A percentile compares a stretch with the other conserved stretches of the same genome.
Evolutionary conservation across 2,329 filamentous ascomycete species (phyloP).

Genomic region (Arthrobotrys sinensis): DNA sequence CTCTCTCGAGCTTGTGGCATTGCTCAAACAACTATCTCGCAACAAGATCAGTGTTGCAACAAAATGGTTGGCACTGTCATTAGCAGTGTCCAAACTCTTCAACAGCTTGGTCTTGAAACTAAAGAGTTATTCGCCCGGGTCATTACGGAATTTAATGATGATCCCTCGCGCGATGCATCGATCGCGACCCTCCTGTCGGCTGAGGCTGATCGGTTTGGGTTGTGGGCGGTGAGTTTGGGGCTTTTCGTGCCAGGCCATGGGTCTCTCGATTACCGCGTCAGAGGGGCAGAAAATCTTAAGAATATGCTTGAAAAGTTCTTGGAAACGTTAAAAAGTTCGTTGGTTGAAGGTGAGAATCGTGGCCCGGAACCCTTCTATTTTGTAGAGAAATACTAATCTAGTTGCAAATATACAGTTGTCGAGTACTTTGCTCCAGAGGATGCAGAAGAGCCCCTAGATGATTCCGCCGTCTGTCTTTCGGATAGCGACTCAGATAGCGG

Average conservation of each 20-base stretch:
- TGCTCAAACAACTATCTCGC: no score
- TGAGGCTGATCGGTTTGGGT: conserved; percentile 44
- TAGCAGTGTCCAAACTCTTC: not conserved
- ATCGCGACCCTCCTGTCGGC: conserved; percentile 27
- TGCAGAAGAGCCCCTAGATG: not conserved
- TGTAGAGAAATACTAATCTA: not conserved
- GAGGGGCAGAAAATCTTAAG: conserved; percentile 47
- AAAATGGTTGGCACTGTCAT: not conserved
- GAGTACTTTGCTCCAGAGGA: conserved; percentile 14
- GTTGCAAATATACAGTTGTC: conserved; percentile 9
- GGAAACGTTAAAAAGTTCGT: conserved; percentile 27
- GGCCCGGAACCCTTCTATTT: not conserved
- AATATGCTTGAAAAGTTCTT: conserved; percentile 29
- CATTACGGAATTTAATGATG: conserved; percentile 5
- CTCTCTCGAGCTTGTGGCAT: no score
- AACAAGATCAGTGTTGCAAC: not conserved
- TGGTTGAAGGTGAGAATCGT: conserved; percentile 30
- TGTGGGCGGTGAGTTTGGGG: conserved; percentile 53
- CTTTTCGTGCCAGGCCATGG: conserved; percentile 57
- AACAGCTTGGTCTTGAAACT: conserved; percentile 13
- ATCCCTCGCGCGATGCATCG: conserved; percentile 4
- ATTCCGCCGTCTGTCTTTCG: not conserved
- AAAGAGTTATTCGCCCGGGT: conserved; percentile 32
- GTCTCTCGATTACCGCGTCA: conserved; percentile 55
- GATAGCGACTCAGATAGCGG: conserved; percentile 16